Evolutionary conservation across 176 grass and related monocot genomes (phyloP).

Genomic region (Carex myosuroides): DNA sequence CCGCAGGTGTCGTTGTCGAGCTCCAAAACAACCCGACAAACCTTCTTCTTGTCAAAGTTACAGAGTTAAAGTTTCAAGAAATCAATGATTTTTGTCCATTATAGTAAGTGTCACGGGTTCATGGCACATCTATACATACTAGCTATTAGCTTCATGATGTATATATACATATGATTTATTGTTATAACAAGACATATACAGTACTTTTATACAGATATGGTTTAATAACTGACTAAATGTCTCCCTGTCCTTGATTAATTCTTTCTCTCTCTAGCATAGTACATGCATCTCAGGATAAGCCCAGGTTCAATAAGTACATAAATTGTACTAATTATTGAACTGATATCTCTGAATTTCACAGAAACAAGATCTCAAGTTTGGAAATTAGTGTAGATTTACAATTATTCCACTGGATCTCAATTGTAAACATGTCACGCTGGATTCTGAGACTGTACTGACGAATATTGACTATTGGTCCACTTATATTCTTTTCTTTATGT

Average conservation of each 20-base stretch:
- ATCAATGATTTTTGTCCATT: neutral
- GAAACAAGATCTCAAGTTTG: slow-evolving; percentile 1
- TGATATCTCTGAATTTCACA: neutral
- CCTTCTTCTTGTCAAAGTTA: neutral
- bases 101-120: neutral
- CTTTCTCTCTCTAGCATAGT: neutral
- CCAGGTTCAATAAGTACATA: neutral
- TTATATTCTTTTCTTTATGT: slow-evolving; percentile 8
- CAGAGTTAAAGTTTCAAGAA: slow-evolving; percentile 9
- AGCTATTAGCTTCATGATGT: neutral
- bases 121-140: neutral
- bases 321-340: neutral
- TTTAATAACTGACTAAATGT: neutral
- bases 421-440: slow-evolving; percentile 13
- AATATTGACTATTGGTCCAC: slow-evolving; percentile 5
- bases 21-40: too few relatives aligned
- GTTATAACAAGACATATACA: neutral
- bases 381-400: slow-evolving; percentile 13
- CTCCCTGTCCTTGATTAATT: neutral
- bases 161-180: neutral
- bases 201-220: neutral
- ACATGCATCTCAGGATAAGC: neutral
- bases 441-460: slow-evolving; percentile 6
- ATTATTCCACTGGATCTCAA: slow-evolving; percentile 8
- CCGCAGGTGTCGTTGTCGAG: too few relatives aligned